Percentiles rank a stretch among this genome's conserved stretches.
Evolutionary conservation across 2,329 filamentous ascomycete genomes (phyloP).

Genomic region (Fusarium sp.): DNA sequence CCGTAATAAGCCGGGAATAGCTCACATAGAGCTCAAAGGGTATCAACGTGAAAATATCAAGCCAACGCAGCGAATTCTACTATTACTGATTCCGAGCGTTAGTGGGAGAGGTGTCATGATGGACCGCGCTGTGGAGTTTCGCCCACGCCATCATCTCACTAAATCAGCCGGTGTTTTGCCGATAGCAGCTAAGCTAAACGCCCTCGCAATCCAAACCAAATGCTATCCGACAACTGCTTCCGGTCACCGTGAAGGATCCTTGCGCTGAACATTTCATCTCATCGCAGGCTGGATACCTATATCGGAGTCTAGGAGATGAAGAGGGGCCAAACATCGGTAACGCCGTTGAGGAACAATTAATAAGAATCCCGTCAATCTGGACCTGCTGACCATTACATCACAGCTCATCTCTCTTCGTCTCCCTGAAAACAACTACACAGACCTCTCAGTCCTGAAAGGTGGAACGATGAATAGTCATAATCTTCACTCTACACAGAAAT

Average conservation of each 20-base stretch:
- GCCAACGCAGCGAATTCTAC: conserved; percentile 13
- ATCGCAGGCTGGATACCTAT: conserved; percentile 17
- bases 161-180: conserved; percentile 43
- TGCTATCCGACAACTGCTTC: conserved; percentile 15
- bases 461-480: background rate
- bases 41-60: conserved; percentile 28
- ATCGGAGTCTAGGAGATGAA: conserved; percentile 31
- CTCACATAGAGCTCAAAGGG: conserved; percentile 50
- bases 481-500: background rate
- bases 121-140: conserved; percentile 43
- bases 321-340: conserved; percentile 41
- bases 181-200: conserved; percentile 29
- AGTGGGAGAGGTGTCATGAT: conserved; percentile 53
- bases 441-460: background rate
- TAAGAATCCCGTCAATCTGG: conserved; percentile 33
- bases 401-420: conserved; percentile 34
- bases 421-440: conserved; percentile 8
- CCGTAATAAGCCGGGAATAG: conserved; percentile 41
- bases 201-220: background rate
- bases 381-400: conserved; percentile 36
- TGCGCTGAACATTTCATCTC: conserved; percentile 24
- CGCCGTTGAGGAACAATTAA: conserved; percentile 29
- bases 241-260: conserved; percentile 26
- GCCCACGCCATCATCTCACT: conserved; percentile 22
- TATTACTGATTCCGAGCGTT: conserved; percentile 32